Evolutionary conservation across 2,329 filamentous ascomycete genomes (phyloP).

Genomic region (Neofusicoccum laricinum): DNA sequence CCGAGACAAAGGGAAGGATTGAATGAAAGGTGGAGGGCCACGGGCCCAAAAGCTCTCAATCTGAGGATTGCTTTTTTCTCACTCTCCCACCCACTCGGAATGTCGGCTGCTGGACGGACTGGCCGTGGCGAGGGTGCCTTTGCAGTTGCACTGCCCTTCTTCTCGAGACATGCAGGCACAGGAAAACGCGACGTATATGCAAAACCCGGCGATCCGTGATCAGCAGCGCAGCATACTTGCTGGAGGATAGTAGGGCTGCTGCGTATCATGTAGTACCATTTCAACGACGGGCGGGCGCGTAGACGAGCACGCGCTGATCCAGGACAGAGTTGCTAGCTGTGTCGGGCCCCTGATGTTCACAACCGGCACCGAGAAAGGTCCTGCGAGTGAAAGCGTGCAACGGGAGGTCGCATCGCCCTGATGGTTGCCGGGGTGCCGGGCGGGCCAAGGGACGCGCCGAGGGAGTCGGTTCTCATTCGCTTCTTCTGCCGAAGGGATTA

Average conservation of each 20-base stretch:
- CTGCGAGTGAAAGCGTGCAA: neutral
- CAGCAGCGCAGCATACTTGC: neutral
- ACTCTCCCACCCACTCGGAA: neutral
- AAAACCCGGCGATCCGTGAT: neutral
- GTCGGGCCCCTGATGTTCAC: neutral
- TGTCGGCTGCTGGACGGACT: neutral
- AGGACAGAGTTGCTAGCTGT: neutral
- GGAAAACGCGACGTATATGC: neutral
- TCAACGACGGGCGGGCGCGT: neutral
- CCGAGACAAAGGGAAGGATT: neutral
- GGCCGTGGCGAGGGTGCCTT: no score
- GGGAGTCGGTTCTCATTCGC: neutral
- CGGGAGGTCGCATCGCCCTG: neutral
- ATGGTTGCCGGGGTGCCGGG: neutral
- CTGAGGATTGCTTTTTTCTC: neutral
- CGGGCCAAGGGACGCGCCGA: neutral
- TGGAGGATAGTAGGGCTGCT: neutral
- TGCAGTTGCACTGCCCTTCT: neutral
- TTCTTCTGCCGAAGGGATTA: neutral
- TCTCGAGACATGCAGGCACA: no score
- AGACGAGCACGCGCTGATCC: neutral
- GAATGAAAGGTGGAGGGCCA: neutral
- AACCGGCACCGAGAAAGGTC: neutral
- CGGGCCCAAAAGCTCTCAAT: neutral
- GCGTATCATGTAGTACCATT: neutral